A percentile compares a stretch with the other conserved stretches of the same genome.
Conservation (phyloP, 768 basidiomycete species). For the Boletellus sp. region DNA sequence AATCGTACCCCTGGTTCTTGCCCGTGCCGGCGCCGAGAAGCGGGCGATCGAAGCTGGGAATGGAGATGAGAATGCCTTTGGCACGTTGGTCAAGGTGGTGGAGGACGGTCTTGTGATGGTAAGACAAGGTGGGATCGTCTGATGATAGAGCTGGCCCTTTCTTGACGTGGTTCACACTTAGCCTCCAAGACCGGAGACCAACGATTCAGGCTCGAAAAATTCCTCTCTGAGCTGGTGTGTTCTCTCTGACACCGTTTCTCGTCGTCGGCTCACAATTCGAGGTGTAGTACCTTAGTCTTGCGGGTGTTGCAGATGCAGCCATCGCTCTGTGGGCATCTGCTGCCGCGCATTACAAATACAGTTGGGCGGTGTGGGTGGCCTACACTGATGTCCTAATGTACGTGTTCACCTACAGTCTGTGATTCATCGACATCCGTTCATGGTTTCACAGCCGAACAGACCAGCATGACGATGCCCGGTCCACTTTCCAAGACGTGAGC, state of each 20-base stretch:
- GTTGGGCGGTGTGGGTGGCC: constrained; percentile 70
- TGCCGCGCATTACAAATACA: constrained; percentile 62
- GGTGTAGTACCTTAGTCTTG: constrained; percentile 44
- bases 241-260: background rate
- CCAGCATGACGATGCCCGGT: constrained; percentile 57
- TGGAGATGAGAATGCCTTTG: constrained; percentile 50
- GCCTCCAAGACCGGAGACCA: constrained; percentile 70
- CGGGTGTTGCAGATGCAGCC: constrained; percentile 49
- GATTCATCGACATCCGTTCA: background rate
- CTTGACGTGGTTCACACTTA: constrained; percentile 24
- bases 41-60: constrained; percentile 46
- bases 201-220: constrained; percentile 78
- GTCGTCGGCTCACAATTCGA: background rate
- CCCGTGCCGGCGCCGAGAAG: constrained; percentile 62
- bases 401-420: constrained; percentile 19
- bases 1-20: constrained; percentile 58
- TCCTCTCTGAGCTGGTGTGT: constrained; percentile 71
- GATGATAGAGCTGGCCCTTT: background rate
- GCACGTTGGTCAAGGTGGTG: constrained; percentile 52
- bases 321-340: constrained; percentile 64
- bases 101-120: constrained; percentile 64
- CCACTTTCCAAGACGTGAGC: constrained; percentile 61
- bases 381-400: constrained; percentile 76
- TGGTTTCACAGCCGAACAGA: constrained; percentile 43
- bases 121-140: constrained; percentile 44